Evolutionary conservation across 768 basidiomycete species (phyloP).

Genomic region (Paxillus ammoniavirescens): DNA sequence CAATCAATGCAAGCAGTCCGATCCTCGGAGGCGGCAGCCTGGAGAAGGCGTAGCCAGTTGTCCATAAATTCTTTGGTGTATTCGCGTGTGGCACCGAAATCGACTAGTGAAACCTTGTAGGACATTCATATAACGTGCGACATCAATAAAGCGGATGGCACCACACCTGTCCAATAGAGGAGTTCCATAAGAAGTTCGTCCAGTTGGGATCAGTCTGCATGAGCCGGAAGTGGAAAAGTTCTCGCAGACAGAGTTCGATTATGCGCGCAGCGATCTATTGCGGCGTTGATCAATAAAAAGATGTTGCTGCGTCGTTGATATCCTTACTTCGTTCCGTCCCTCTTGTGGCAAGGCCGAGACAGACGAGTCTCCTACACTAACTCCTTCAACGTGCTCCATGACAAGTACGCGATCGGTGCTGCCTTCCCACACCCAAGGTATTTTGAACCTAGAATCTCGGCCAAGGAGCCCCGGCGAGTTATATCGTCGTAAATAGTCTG

Average conservation of each 20-base stretch:
- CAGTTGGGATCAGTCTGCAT: slow-evolving; percentile 99
- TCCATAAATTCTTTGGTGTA: slow-evolving; percentile 88
- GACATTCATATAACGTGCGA: not conserved
- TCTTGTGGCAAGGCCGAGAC: slow-evolving; percentile 55
- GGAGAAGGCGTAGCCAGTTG: slow-evolving; percentile 81
- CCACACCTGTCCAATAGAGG: slow-evolving; percentile 55
- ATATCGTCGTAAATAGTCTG: slow-evolving; percentile 64
- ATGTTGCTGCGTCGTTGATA: not conserved
- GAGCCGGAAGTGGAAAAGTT: slow-evolving; percentile 84
- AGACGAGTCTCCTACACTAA: slow-evolving; percentile 70
- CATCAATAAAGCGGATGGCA: not conserved
- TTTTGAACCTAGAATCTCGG: slow-evolving; percentile 64
- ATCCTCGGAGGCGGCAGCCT: slow-evolving; percentile 72
- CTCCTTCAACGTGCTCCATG: slow-evolving; percentile 82
- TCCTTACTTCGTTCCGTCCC: slow-evolving; percentile 69
- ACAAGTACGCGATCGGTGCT: slow-evolving; percentile 84
- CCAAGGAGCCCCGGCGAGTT: slow-evolving; percentile 49
- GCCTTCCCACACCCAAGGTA: slow-evolving; percentile 84
- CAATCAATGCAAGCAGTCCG: slow-evolving; percentile 61
- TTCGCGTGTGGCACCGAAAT: slow-evolving; percentile 92
- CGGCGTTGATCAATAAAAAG: not conserved
- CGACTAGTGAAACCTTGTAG: slow-evolving; percentile 76
- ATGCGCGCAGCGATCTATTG: slow-evolving; percentile 79
- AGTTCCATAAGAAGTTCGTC: slow-evolving; percentile 95
- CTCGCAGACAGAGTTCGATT: slow-evolving; percentile 82